Evolutionary conservation across 192 early-diverging fungal species (phyloP), one percentile per base, ranked within the genome.

Genomic region (Martensiomyces pterosporus): DNA sequence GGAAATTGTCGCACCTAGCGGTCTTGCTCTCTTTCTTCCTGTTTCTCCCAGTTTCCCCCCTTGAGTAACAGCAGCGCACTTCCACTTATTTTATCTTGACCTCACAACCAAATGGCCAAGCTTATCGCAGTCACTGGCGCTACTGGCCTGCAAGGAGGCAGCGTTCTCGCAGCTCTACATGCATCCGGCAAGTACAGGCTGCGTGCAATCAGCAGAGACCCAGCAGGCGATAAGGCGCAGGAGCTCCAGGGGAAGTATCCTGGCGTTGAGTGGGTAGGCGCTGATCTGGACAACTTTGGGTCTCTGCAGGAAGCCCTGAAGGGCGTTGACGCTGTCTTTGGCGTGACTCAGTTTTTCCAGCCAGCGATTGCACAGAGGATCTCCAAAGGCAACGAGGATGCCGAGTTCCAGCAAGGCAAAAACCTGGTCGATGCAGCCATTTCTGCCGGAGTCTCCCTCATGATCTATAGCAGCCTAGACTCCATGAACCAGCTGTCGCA

Each of bases 121-220:
- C 24, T 43, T 12, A 32, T 64, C 25, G 60, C 61, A 8, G 57
- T 72, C 32, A 24, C 62, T 21, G 68, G 68, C 12, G 68, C 68
- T 23, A 64, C 68, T 17, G 68, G 68, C 3, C 46, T 57, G 6
- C 61, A 72, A 17, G 68, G 68, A 9, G 53, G 61, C 39, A 72
- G 68, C 39, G 60, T 72, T 3, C 49, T 72, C 22, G 55, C 58
- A 39, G 14, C 57, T 5, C 49, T 72, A 21, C 27, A 72, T 29
- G 52, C 29, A 1, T 24, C 52, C 1, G 57, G 52, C 17, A 27
- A 39, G 23, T 72, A 72, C 57, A 64, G 43, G 39, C 27, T 72
- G 9, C 47, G 49, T 21, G 68, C 57, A 0, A 34, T 72, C 22
- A 55, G 60, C 1, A 60, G 68, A 39, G 35, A 60, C 12, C 51